These are phyloP conservation scores for Russula griseocarnosa DNA, from an alignment of 768 basidiomycete species.

Conservation along the genomic window DNA sequence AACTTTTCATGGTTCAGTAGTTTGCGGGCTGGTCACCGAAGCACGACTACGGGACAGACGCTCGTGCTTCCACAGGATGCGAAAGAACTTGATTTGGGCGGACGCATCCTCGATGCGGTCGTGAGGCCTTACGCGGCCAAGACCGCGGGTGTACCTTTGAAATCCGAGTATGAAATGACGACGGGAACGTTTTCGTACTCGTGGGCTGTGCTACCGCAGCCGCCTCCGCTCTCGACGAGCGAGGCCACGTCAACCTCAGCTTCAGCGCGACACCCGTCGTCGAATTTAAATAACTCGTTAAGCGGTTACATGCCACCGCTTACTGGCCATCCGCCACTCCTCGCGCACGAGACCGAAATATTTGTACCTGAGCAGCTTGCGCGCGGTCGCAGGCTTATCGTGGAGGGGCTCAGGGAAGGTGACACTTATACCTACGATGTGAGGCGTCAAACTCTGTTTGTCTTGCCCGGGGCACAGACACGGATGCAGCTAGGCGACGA, in stretches of 20 bases:
- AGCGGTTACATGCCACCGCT: conserved; percentile 40
- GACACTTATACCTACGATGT: conserved; percentile 60
- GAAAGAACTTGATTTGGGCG: conserved; percentile 78
- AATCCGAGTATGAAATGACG: conserved; percentile 73
- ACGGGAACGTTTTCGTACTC: conserved; percentile 61
- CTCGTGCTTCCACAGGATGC: conserved; percentile 58
- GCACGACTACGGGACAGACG: conserved; percentile 28
- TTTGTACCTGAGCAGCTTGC: conserved; percentile 67
- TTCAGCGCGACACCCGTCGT: background rate
- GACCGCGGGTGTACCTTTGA: conserved; percentile 76
- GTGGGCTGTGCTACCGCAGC: conserved; percentile 48
- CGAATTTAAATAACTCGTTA: conserved; percentile 10
- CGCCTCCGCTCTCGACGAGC: background rate
- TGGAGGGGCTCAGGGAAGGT: conserved; percentile 50
- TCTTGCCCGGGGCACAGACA: conserved; percentile 44
- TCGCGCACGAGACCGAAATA: conserved; percentile 73
- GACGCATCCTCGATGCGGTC: conserved; percentile 66
- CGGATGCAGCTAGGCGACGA: conserved; percentile 27
- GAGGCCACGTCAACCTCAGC: background rate
- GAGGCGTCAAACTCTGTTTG: conserved; percentile 67
- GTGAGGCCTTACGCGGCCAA: conserved; percentile 92
- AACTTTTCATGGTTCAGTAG: conserved; percentile 94
- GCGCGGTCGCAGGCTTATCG: conserved; percentile 51
- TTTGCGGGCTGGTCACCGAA: conserved; percentile 50
- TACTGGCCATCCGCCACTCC: conserved; percentile 39